A percentile compares a stretch with the other conserved stretches of the same genome.
phyloP scores from a whole-genome alignment of 2,329 filamentous ascomycete species.

The Metarhizium rileyi region DNA sequence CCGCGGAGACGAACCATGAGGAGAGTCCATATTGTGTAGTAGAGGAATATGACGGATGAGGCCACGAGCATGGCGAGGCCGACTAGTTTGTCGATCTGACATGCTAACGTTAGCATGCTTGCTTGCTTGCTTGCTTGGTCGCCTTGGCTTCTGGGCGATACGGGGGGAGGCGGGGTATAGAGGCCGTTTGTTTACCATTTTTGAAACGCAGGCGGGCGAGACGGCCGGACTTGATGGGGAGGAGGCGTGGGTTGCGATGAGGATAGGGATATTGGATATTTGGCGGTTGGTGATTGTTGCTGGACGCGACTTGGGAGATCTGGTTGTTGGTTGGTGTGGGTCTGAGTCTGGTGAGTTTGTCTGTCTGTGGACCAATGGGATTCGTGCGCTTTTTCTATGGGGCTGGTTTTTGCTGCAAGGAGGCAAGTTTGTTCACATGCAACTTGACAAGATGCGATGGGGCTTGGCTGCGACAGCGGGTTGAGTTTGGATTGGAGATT shows the following conservation, averaged over 20 bases:
- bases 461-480: no score
- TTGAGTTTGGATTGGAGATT: no score
- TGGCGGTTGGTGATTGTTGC: background rate
- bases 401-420: no score
- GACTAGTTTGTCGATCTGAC: conserved; percentile 78
- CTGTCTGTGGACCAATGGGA: background rate
- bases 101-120: background rate
- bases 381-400: background rate
- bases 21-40: conserved; percentile 97
- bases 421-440: no score
- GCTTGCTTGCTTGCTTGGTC: no score
- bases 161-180: background rate
- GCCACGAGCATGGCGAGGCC: conserved; percentile 60
- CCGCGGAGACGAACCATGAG: conserved; percentile 62
- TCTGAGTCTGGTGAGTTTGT: background rate
- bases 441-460: no score
- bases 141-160: background rate
- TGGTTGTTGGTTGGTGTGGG: background rate
- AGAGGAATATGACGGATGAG: conserved; percentile 56
- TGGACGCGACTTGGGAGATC: background rate
- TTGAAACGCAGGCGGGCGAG: conserved; percentile 11
- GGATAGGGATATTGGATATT: no score
- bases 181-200: conserved; percentile 19
- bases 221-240: conserved; percentile 1
- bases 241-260: background rate